Percentiles rank a stretch among this genome's conserved stretches.
Conservation (phyloP, 345 rosid species). For the Rhodamnia argentea region DNA sequence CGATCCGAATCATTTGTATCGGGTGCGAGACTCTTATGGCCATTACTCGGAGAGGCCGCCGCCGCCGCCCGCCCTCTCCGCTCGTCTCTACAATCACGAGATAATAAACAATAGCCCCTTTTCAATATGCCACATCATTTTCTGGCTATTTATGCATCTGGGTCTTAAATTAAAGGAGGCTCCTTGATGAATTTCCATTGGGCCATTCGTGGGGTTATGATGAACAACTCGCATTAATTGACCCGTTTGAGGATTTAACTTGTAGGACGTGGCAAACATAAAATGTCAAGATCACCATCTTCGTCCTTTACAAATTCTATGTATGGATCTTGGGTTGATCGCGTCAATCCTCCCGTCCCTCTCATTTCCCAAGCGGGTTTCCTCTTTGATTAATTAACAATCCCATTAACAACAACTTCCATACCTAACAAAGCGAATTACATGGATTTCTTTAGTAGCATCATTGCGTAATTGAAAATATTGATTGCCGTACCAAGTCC, state of each 20-base stretch:
- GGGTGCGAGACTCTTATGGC: background rate
- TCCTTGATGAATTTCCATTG: background rate
- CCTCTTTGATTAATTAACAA: background rate
- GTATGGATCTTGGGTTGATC: background rate
- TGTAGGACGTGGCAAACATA: background rate
- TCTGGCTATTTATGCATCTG: background rate
- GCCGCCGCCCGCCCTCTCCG: background rate
- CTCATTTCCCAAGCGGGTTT: background rate
- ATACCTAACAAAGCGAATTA: background rate
- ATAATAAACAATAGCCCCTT: background rate
- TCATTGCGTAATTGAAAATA: background rate
- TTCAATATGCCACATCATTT: background rate
- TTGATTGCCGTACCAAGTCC: background rate
- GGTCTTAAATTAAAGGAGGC: background rate
- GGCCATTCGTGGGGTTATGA: background rate
- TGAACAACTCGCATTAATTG: background rate
- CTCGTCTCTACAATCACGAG: background rate
- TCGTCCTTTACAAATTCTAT: background rate
- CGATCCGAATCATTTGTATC: background rate
- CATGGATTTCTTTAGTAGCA: background rate
- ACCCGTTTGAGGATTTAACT: background rate
- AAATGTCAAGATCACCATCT: background rate
- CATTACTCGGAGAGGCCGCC: background rate
- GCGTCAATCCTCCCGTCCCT: background rate
- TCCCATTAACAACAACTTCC: background rate